Evolutionary conservation across 1,139 yeast genomes (phyloP).

Genomic region (Wickerhamomyces sp.): DNA sequence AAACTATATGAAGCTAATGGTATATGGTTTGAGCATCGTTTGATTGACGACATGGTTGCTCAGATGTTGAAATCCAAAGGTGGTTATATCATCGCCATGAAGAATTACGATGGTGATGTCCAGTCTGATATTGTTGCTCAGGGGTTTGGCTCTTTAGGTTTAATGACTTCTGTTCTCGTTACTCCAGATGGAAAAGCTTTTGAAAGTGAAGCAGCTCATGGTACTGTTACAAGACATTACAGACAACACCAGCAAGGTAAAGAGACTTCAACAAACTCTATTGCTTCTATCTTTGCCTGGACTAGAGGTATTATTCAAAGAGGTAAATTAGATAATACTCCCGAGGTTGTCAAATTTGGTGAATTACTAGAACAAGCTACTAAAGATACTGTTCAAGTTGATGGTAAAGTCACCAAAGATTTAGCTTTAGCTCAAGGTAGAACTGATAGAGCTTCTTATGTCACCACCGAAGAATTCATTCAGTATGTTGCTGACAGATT

Average conservation of each 20-base stretch:
- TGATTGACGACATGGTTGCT: constrained; percentile 86
- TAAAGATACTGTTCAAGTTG: constrained; percentile 65
- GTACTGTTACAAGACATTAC: constrained; percentile 82
- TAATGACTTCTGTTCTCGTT: constrained; percentile 79
- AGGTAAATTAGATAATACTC: constrained; percentile 70
- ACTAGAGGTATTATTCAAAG: constrained; percentile 79
- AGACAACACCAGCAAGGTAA: constrained; percentile 83
- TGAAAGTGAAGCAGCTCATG: constrained; percentile 85
- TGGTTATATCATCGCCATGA: constrained; percentile 78
- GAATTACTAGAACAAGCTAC: constrained; percentile 64
- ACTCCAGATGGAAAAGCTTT: constrained; percentile 86
- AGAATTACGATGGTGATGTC: constrained; percentile 84
- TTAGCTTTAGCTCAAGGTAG: constrained; percentile 71
- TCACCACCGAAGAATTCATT: constrained; percentile 72
- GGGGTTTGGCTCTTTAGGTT: constrained; percentile 80
- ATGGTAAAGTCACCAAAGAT: constrained; percentile 79
- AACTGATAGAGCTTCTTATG: constrained; percentile 60
- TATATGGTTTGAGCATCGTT: constrained; percentile 78
- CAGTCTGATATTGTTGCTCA: constrained; percentile 84
- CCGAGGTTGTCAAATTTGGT: constrained; percentile 67
- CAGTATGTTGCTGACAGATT: constrained; percentile 58
- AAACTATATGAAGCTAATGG: constrained; percentile 55
- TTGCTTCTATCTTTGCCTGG: constrained; percentile 86
- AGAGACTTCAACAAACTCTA: constrained; percentile 80
- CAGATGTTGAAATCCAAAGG: constrained; percentile 85